Evolutionary conservation across 192 early-diverging fungal genomes (phyloP).

Genomic region (Rhizoclosmatium sp.): DNA sequence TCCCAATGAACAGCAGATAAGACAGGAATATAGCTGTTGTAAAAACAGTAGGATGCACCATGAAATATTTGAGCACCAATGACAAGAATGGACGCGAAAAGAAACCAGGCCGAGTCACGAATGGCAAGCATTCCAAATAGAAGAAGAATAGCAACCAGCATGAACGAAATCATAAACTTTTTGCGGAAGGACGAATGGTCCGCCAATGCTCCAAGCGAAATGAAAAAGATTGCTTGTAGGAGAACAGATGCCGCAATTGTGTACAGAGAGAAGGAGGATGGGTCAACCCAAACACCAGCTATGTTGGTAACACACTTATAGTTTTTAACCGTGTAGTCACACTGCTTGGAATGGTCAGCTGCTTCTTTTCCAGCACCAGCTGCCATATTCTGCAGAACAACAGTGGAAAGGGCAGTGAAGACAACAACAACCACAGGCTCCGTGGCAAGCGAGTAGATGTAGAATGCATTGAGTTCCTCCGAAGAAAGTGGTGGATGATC

Average conservation of each 20-base stretch:
- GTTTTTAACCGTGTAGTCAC: constrained; percentile 31
- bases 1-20: constrained; percentile 29
- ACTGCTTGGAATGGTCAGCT: constrained; percentile 11
- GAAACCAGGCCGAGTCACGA: constrained; percentile 20
- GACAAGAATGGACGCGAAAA: neutral
- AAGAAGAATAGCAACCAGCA: constrained; percentile 1
- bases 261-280: constrained; percentile 33
- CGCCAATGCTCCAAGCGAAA: constrained; percentile 45
- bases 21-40: constrained; percentile 37
- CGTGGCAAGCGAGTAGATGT: constrained; percentile 9
- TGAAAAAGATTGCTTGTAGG: constrained; percentile 42
- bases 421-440: constrained; percentile 27
- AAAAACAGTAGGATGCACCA: constrained; percentile 26
- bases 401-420: constrained; percentile 28
- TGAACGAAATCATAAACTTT: constrained; percentile 38
- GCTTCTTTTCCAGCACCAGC: constrained; percentile 32
- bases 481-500: constrained; percentile 13
- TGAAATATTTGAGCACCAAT: constrained; percentile 22
- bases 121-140: constrained; percentile 20
- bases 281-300: constrained; percentile 29
- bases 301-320: constrained; percentile 33
- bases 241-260: constrained; percentile 42
- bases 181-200: constrained; percentile 43
- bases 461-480: constrained; percentile 35
- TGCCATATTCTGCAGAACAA: constrained; percentile 29